Percentiles rank a stretch among this genome's conserved stretches.
These are phyloP conservation scores for Massariosphaeria phaeospora DNA, from an alignment of 495 filamentous ascomycete genomes.

Conservation along the genomic window DNA sequence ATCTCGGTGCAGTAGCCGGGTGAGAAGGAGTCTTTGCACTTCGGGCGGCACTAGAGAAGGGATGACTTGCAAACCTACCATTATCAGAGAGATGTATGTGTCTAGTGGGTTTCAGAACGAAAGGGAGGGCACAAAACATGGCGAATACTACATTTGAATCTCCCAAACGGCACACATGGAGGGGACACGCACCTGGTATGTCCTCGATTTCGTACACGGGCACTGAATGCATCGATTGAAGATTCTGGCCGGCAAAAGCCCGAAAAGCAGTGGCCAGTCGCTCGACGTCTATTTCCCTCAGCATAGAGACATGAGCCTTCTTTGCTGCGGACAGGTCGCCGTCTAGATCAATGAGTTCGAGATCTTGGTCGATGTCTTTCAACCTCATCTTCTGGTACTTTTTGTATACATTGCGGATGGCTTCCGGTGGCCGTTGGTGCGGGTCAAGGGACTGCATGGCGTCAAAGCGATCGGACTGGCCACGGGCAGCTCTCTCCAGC, in stretches of 20 bases:
- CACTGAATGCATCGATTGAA: neutral
- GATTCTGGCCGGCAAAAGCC: constrained; percentile 1
- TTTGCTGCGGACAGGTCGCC: constrained; percentile 4
- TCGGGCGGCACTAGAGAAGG: constrained; percentile 64
- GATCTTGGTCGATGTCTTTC: constrained; percentile 46
- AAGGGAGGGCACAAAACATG: no score
- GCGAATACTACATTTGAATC: neutral
- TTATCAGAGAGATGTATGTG: constrained; percentile 8
- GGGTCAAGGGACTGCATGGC: constrained; percentile 51
- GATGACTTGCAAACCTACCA: constrained; percentile 65
- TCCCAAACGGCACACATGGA: neutral
- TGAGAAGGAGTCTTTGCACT: constrained; percentile 64
- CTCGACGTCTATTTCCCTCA: constrained; percentile 12
- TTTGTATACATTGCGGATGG: constrained; percentile 62
- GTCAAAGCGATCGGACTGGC: neutral
- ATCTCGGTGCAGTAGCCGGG: constrained; percentile 70
- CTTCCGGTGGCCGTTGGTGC: constrained; percentile 63
- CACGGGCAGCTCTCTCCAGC: no score
- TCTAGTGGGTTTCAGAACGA: no score
- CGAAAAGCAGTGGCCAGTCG: constrained; percentile 10
- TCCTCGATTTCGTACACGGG: constrained; percentile 33
- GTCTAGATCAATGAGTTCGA: constrained; percentile 46
- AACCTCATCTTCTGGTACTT: constrained; percentile 49
- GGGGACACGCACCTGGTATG: constrained; percentile 37
- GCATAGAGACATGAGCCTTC: neutral